phyloP scores from a whole-genome alignment of 371 early-diverging fungal species.

The Rhizopus stolonifer region DNA sequence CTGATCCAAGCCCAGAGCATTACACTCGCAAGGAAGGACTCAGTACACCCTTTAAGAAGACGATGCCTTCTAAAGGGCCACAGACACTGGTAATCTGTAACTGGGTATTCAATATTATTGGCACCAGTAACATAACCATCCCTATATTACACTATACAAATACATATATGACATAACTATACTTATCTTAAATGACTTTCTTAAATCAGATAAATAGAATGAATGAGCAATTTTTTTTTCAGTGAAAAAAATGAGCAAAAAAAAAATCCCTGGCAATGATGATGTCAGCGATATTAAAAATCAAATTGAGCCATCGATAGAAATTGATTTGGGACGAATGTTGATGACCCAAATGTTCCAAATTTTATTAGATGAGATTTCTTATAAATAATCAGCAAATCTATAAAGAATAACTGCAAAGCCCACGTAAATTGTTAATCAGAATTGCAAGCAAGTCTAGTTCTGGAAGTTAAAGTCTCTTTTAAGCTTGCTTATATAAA shows the following conservation, averaged over 20 bases:
- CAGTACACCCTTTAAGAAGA: slow-evolving; percentile 12
- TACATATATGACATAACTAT: too few species aligned
- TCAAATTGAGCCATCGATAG: too few species aligned
- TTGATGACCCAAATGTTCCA: too few species aligned
- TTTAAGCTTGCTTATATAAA: too few species aligned
- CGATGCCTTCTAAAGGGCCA: slow-evolving; percentile 11
- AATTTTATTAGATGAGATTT: too few species aligned
- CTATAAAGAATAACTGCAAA: too few species aligned
- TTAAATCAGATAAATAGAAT: slow-evolving; percentile 6
- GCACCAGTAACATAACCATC: slow-evolving; percentile 7
- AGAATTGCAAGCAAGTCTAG: too few species aligned
- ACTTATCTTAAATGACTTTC: slow-evolving; percentile 15
- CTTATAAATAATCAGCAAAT: too few species aligned
- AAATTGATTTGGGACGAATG: slow-evolving; percentile 7
- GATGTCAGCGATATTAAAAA: slow-evolving; percentile 11
- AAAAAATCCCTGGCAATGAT: slow-evolving; percentile 8
- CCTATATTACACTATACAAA: slow-evolving; percentile 13
- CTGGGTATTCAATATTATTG: slow-evolving; percentile 7
- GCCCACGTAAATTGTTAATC: too few species aligned
- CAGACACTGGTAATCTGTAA: slow-evolving; percentile 5
- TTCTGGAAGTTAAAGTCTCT: too few species aligned
- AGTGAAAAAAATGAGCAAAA: slow-evolving; percentile 11
- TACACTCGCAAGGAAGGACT: background rate
- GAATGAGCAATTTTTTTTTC: slow-evolving; percentile 7
- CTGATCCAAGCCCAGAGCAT: slow-evolving; percentile 16